Evolutionary conservation across 2,329 filamentous ascomycete genomes (phyloP).

Genomic region (Diaporthe humulicola): DNA sequence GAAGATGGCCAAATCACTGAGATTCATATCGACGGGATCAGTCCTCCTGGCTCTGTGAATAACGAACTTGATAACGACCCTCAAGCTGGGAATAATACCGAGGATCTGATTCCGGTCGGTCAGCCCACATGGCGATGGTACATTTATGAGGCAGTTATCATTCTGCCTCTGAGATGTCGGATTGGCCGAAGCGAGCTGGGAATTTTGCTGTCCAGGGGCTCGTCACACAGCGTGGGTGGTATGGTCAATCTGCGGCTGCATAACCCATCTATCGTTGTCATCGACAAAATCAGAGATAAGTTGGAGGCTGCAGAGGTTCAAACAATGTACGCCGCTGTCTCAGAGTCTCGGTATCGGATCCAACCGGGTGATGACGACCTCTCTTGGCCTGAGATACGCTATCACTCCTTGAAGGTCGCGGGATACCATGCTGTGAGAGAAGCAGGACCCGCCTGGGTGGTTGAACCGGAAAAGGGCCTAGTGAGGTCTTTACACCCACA

Average conservation of each 20-base stretch:
- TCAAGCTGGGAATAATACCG: not conserved
- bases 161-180: not conserved
- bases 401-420: not conserved
- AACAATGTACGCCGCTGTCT: not conserved
- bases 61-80: not conserved
- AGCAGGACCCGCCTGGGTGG: not conserved
- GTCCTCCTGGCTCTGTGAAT: not conserved
- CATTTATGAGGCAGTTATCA: not conserved
- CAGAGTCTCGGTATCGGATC: not conserved
- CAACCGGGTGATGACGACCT: not conserved
- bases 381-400: conserved; percentile 7
- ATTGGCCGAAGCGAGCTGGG: not conserved
- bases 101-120: not conserved
- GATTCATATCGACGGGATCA: not conserved
- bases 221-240: not conserved
- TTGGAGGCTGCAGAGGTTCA: not conserved
- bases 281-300: not conserved
- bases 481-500: not conserved
- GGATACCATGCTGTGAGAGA: not conserved
- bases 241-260: not conserved
- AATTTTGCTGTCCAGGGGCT: not conserved
- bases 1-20: not conserved
- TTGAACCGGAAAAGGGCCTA: not conserved
- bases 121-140: not conserved
- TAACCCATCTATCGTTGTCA: not conserved